Evolutionary conservation across 2,329 filamentous ascomycete species (phyloP).

Genomic region (Myrmaecium sp.): DNA sequence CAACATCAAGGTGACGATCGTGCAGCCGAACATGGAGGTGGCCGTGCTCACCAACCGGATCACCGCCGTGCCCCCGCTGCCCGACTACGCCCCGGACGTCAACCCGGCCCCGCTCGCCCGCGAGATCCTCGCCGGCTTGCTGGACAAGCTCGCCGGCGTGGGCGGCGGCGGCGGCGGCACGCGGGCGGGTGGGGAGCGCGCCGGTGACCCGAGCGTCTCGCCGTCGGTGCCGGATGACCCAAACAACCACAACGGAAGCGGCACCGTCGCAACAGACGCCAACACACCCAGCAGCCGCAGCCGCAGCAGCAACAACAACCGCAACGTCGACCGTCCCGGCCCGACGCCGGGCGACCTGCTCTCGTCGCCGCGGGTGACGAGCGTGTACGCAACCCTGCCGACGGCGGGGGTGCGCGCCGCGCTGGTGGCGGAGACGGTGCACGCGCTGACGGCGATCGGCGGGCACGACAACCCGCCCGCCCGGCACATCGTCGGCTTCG

Average conservation of each 20-base stretch:
- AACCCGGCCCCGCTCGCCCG: conserved; percentile 68
- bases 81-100: conserved; percentile 47
- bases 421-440: conserved; percentile 74
- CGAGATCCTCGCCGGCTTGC: conserved; percentile 63
- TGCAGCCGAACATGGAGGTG: conserved; percentile 91
- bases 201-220: too few relatives aligned
- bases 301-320: neutral
- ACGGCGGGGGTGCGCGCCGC: conserved; percentile 48
- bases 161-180: too few relatives aligned
- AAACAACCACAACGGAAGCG: neutral
- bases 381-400: conserved; percentile 57
- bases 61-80: conserved; percentile 63
- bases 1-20: conserved; percentile 89
- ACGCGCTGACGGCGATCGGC: conserved; percentile 79
- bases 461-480: conserved; percentile 93
- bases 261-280: neutral
- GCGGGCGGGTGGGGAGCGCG: conserved; percentile 11
- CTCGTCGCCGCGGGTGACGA: conserved; percentile 36
- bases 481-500: conserved; percentile 80
- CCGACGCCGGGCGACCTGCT: conserved; percentile 23
- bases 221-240: too few relatives aligned
- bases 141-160: conserved; percentile 56
- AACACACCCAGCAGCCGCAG: conserved; percentile 8
- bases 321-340: conserved; percentile 1
- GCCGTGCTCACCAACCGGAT: conserved; percentile 75